Evolutionary conservation across 1,284 basidiomycete species (phyloP).

Genomic region (Malassezia brasiliensis): DNA sequence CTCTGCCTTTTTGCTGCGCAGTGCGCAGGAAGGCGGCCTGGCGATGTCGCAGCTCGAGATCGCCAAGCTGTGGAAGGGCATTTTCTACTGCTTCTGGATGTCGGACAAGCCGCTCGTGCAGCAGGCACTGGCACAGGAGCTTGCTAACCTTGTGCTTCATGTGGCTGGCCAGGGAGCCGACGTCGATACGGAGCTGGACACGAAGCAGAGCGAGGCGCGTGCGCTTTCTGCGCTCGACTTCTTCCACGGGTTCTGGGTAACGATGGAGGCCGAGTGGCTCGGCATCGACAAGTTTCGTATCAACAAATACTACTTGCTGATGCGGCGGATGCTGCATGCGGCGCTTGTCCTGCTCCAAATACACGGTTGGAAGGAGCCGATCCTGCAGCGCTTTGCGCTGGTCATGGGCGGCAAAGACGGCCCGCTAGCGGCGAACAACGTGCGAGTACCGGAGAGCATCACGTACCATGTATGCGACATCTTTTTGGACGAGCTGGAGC

Average conservation of each 20-base stretch:
- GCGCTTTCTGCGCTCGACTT: constrained; percentile 17
- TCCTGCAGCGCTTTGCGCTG: constrained; percentile 11
- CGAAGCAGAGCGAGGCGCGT: not conserved
- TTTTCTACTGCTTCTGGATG: constrained; percentile 99
- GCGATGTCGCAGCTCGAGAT: constrained; percentile 62
- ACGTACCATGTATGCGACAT: constrained; percentile 73
- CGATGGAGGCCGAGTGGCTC: constrained; percentile 52
- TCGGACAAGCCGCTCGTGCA: constrained; percentile 95
- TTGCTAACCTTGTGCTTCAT: constrained; percentile 61
- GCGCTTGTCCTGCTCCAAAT: constrained; percentile 69
- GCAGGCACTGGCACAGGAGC: constrained; percentile 74
- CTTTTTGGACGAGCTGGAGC: constrained; percentile 81
- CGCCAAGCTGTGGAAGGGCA: constrained; percentile 89
- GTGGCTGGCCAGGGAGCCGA: constrained; percentile 2
- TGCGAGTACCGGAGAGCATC: constrained; percentile 62
- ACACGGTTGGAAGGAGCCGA: constrained; percentile 59
- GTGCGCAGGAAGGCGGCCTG: constrained; percentile 28
- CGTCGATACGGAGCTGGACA: not conserved
- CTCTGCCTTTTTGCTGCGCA: constrained; percentile 54
- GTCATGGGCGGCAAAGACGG: constrained; percentile 22
- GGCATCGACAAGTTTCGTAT: constrained; percentile 24
- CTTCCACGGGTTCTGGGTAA: constrained; percentile 46
- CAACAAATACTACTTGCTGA: constrained; percentile 93
- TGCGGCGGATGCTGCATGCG: constrained; percentile 75
- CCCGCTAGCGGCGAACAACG: constrained; percentile 51